A percentile compares a stretch with the other conserved stretches of the same genome.
These are phyloP conservation scores for Claviceps maximensis DNA, from an alignment of 2,329 filamentous ascomycete genomes.

Conservation along the genomic window DNA sequence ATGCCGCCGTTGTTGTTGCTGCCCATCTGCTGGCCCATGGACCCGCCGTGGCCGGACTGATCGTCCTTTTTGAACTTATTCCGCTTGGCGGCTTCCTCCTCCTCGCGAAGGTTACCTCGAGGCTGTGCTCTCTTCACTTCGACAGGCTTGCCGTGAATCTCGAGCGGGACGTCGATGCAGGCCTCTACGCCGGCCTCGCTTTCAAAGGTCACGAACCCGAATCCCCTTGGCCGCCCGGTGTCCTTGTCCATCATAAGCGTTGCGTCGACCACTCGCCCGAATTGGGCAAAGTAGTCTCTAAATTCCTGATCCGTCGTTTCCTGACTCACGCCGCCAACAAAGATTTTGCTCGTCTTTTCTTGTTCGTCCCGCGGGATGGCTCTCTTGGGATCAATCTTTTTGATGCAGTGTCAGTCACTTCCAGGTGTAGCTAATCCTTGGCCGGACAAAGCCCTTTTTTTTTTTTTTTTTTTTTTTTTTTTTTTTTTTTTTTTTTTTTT, in stretches of 20 bases:
- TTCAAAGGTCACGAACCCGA: conserved; percentile 97
- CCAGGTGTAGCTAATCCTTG: background rate
- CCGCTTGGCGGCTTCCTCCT: conserved; percentile 59
- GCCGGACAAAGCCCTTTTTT: too few species aligned
- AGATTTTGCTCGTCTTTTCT: conserved; percentile 97
- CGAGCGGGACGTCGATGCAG: conserved; percentile 69
- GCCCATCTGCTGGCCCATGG: conserved; percentile 29
- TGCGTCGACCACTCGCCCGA: conserved; percentile 89
- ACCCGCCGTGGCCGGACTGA: conserved; percentile 16
- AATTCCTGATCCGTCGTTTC: conserved; percentile 95
- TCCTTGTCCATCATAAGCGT: conserved; percentile 99
- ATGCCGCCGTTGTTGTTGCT: conserved; percentile 50
- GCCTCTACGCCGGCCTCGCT: conserved; percentile 89
- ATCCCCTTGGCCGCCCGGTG: conserved; percentile 88
- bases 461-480: too few species aligned
- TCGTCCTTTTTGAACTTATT: conserved; percentile 46
- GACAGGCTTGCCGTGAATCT: conserved; percentile 91
- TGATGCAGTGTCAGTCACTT: background rate
- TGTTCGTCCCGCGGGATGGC: conserved; percentile 96
- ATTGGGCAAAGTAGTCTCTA: conserved; percentile 91
- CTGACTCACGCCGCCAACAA: conserved; percentile 93
- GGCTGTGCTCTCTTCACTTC: conserved; percentile 98
- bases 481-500: background rate
- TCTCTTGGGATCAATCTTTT: conserved; percentile 89
- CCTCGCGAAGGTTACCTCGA: conserved; percentile 83